These are phyloP conservation scores for Paramyrothecium roridum DNA, from an alignment of 2,329 filamentous ascomycete species.

Conservation along the genomic window DNA sequence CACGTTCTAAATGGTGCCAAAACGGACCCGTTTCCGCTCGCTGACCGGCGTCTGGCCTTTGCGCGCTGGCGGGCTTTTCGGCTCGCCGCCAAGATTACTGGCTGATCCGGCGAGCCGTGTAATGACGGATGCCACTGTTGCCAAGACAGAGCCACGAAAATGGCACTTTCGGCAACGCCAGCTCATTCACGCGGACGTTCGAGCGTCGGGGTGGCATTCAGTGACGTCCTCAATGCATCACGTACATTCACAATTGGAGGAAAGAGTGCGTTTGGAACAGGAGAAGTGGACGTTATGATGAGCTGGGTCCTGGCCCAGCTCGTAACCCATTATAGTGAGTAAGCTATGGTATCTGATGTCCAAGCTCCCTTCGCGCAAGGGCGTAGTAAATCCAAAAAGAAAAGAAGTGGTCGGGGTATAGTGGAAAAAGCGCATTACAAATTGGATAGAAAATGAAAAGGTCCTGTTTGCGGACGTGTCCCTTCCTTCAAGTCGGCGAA, in stretches of 20 bases:
- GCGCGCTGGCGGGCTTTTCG: no score
- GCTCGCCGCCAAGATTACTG: not conserved
- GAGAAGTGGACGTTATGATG: not conserved
- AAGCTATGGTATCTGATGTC: not conserved
- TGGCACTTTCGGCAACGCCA: not conserved
- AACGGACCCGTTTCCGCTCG: no score
- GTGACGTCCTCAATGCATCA: no score
- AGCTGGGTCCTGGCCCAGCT: not conserved
- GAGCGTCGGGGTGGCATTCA: no score
- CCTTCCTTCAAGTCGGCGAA: not conserved
- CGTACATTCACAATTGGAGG: no score
- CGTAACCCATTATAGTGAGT: not conserved
- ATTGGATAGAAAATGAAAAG: not conserved
- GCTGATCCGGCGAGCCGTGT: not conserved
- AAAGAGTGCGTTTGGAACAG: no score
- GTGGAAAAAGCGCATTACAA: not conserved
- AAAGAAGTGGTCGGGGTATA: not conserved
- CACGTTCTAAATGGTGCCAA: no score
- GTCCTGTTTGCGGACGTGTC: not conserved
- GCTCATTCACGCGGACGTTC: not conserved
- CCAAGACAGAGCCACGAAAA: not conserved
- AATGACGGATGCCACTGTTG: not conserved
- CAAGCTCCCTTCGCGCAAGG: not conserved
- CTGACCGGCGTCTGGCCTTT: no score
- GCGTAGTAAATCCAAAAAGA: not conserved